Evolutionary conservation across 2,329 filamentous ascomycete species (phyloP).

Genomic region (Podosphaera leucotricha): DNA sequence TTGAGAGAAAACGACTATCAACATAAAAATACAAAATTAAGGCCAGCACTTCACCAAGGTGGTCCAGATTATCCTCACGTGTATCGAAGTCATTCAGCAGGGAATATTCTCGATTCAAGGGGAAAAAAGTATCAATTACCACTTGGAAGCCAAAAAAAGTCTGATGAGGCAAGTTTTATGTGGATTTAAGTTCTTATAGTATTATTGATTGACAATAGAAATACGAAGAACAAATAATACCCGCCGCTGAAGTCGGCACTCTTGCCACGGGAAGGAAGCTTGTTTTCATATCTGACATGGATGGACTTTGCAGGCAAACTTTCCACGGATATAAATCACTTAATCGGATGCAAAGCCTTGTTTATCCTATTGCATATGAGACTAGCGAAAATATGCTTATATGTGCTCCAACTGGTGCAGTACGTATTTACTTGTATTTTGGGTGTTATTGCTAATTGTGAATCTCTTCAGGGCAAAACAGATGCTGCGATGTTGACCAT

Average conservation of each 20-base stretch:
- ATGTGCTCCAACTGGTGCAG: constrained; percentile 84
- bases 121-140: constrained; percentile 72
- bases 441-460: neutral
- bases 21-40: constrained; percentile 57
- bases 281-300: constrained; percentile 57
- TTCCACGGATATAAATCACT: constrained; percentile 85
- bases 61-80: constrained; percentile 79
- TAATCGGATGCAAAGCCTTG: constrained; percentile 94
- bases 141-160: constrained; percentile 43
- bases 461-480: constrained; percentile 62
- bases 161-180: constrained; percentile 23
- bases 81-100: constrained; percentile 61
- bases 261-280: constrained; percentile 52
- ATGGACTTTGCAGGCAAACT: constrained; percentile 71
- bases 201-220: constrained; percentile 25
- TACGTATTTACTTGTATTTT: constrained; percentile 18
- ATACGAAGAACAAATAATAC: constrained; percentile 78
- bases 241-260: constrained; percentile 55
- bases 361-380: constrained; percentile 85
- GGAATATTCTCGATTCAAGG: constrained; percentile 59
- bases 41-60: constrained; percentile 43
- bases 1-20: constrained; percentile 53
- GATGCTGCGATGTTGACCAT: constrained; percentile 96
- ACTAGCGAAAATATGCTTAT: constrained; percentile 98
- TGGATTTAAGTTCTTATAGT: neutral